A percentile compares a stretch with the other conserved stretches of the same genome.
These are phyloP conservation scores for Alternaria brassicae DNA, from an alignment of 2,329 filamentous ascomycete genomes.

Conservation along the genomic window DNA sequence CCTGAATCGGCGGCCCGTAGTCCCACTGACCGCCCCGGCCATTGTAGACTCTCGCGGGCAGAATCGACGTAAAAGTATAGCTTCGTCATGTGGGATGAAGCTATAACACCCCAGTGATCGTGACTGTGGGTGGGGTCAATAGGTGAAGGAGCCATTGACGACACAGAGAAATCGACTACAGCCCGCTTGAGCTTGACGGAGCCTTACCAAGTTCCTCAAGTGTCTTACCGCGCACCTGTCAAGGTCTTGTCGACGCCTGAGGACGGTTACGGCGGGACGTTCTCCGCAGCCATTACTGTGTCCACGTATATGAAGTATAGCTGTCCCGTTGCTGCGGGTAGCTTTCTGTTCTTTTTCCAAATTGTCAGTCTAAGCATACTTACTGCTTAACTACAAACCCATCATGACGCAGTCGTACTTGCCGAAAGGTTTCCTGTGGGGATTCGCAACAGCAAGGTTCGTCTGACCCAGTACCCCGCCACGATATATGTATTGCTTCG, in stretches of 20 bases:
- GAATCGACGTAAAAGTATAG: slow-evolving; percentile 36
- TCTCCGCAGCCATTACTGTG: slow-evolving; percentile 39
- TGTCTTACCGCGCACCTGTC: slow-evolving; percentile 36
- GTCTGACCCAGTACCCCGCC: slow-evolving; percentile 37
- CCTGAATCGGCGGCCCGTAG: slow-evolving; percentile 47
- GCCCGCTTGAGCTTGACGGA: slow-evolving; percentile 26
- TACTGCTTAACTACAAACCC: slow-evolving; percentile 10
- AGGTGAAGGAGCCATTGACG: slow-evolving; percentile 27
- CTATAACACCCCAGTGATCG: slow-evolving; percentile 21
- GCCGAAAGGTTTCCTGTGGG: slow-evolving; percentile 52
- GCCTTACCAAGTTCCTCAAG: slow-evolving; percentile 26
- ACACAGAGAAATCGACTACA: slow-evolving; percentile 28
- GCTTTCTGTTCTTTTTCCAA: slow-evolving; percentile 7
- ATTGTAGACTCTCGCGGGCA: slow-evolving; percentile 36
- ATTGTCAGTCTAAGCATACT: slow-evolving; percentile 16
- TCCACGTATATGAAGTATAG: slow-evolving; percentile 43
- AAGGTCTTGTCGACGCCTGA: slow-evolving; percentile 38
- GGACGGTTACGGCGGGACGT: slow-evolving; percentile 48
- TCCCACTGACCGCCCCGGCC: slow-evolving; percentile 47
- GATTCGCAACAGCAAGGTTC: slow-evolving; percentile 53
- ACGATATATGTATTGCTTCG: slow-evolving; percentile 14
- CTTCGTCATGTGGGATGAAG: slow-evolving; percentile 32
- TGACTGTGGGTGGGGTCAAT: slow-evolving; percentile 25
- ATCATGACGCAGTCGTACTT: slow-evolving; percentile 48
- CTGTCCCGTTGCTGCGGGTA: slow-evolving; percentile 25